Evolutionary conservation across 2,329 filamentous ascomycete genomes (phyloP).

Genomic region (Epichloe brachyelytri): DNA sequence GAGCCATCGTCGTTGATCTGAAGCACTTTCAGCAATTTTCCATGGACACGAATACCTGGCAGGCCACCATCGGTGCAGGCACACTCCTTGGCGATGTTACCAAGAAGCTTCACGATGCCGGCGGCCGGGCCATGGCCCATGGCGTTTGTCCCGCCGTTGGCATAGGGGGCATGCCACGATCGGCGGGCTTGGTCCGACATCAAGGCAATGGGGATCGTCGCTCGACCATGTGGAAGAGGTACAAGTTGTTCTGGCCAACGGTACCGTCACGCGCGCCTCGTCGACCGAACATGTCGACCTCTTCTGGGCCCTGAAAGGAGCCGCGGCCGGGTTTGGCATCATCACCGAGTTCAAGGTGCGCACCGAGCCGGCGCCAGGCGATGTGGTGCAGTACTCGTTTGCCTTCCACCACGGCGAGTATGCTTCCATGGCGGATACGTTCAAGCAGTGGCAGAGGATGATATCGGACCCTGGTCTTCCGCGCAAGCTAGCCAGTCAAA

Average conservation of each 20-base stretch:
- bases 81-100: neutral
- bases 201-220: neutral
- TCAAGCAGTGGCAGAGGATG: neutral
- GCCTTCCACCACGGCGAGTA: neutral
- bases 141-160: neutral
- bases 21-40: neutral
- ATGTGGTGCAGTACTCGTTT: neutral
- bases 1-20: neutral
- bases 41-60: neutral
- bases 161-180: neutral
- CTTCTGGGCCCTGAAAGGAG: neutral
- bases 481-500: neutral
- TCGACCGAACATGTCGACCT: neutral
- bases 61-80: neutral
- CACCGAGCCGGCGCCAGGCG: neutral
- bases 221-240: neutral
- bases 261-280: neutral
- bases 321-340: neutral
- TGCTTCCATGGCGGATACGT: neutral
- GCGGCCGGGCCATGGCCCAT: neutral
- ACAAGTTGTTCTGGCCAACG: neutral
- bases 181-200: neutral
- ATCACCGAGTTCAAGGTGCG: conserved; percentile 1
- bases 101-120: neutral
- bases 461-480: neutral